These are phyloP conservation scores for Lomentospora prolificans DNA, from an alignment of 2,329 filamentous ascomycete genomes.

Conservation along the genomic window DNA sequence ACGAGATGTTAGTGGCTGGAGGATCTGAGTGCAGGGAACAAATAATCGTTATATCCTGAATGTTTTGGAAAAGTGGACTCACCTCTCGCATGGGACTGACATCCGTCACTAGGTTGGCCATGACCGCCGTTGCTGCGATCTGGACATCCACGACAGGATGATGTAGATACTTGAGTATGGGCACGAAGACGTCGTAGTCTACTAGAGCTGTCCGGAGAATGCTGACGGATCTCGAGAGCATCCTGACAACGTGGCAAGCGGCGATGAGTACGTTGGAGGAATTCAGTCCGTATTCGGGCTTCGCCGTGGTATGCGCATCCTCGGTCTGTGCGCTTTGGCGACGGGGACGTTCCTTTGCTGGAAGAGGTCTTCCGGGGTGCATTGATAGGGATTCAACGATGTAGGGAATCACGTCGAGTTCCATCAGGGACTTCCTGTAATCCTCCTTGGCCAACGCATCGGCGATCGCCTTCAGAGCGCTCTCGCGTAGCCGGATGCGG, in stretches of 20 bases:
- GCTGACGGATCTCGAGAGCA: conserved; percentile 75
- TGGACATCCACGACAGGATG: conserved; percentile 71
- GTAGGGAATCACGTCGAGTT: conserved; percentile 69
- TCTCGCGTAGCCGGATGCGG: conserved; percentile 66
- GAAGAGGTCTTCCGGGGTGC: conserved; percentile 42
- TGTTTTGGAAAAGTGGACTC: conserved; percentile 31
- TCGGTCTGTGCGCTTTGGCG: conserved; percentile 21
- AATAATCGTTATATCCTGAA: too few species aligned
- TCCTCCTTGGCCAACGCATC: conserved; percentile 74
- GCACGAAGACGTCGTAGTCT: conserved; percentile 71
- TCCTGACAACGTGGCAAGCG: conserved; percentile 71
- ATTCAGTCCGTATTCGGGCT: conserved; percentile 57
- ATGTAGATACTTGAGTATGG: conserved; percentile 64
- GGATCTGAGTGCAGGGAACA: not conserved
- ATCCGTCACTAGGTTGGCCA: conserved; percentile 78
- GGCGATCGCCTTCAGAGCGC: conserved; percentile 68
- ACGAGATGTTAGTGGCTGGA: not conserved
- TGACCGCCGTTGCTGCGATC: conserved; percentile 72
- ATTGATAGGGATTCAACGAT: conserved; percentile 68
- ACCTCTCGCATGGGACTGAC: conserved; percentile 88
- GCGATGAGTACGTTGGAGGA: conserved; percentile 70
- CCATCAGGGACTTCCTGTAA: conserved; percentile 72
- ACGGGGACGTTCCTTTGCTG: conserved; percentile 28
- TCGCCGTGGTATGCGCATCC: conserved; percentile 19
- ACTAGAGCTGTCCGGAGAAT: conserved; percentile 78